Evolutionary conservation across 2,329 filamentous ascomycete species (phyloP).

Genomic region (Fusarium tuaranense): DNA sequence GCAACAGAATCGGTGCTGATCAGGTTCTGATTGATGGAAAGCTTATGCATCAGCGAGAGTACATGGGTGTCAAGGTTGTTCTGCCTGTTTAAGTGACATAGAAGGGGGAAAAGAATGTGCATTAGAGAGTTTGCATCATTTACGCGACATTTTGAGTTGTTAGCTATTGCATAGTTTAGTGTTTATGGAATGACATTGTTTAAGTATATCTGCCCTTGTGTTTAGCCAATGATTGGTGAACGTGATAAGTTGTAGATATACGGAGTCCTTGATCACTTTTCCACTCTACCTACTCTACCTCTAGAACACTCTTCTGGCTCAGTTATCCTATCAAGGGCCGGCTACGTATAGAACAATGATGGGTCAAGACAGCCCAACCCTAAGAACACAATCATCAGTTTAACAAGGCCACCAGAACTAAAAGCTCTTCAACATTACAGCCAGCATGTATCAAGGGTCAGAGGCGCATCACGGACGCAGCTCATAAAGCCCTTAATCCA

Average conservation of each 20-base stretch:
- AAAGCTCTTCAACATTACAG: background rate
- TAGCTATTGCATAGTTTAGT: background rate
- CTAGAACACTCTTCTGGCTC: too few relatives aligned
- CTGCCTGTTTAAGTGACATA: slow-evolving; percentile 50
- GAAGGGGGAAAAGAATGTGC: background rate
- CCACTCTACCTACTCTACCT: background rate
- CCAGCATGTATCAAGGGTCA: background rate
- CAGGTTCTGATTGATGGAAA: slow-evolving; percentile 58
- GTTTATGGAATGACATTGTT: background rate
- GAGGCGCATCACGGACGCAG: too few relatives aligned
- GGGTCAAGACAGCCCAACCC: background rate
- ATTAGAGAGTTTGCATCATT: background rate
- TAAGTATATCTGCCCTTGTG: background rate
- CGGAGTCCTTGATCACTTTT: background rate
- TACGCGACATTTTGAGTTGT: background rate
- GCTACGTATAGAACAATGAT: background rate
- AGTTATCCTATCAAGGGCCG: too few relatives aligned
- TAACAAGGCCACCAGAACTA: background rate
- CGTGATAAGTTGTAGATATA: background rate
- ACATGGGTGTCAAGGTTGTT: slow-evolving; percentile 60
- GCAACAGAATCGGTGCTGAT: slow-evolving; percentile 55
- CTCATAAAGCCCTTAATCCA: too few relatives aligned
- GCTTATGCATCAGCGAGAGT: slow-evolving; percentile 59
- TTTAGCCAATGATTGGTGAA: background rate
- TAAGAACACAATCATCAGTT: background rate